Conservation (phyloP, 345 rosid species). For the Sonneratia alba region DNA sequence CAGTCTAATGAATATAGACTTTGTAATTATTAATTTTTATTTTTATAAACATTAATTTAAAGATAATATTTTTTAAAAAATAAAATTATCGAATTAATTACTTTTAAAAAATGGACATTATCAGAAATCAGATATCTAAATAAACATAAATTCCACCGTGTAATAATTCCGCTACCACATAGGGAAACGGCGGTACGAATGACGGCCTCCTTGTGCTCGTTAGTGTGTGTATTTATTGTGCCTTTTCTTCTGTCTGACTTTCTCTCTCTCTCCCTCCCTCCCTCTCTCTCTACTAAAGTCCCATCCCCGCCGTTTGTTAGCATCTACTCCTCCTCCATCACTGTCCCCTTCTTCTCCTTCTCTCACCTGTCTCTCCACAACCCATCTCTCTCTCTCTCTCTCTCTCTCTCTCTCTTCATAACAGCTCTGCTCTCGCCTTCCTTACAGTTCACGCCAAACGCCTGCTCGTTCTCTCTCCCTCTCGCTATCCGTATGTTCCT, state of each 20-base stretch:
- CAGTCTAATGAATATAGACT: too few species aligned
- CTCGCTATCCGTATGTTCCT: not conserved
- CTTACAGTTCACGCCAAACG: conserved; percentile 74
- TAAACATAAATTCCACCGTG: too few species aligned
- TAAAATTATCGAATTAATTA: too few species aligned
- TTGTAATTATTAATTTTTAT: too few species aligned
- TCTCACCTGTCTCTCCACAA: conserved; percentile 20
- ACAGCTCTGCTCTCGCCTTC: conserved; percentile 39
- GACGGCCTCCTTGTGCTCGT: conserved; percentile 32
- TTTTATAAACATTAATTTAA: too few species aligned
- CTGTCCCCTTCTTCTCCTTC: conserved; percentile 43
- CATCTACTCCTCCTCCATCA: not conserved
- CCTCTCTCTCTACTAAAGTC: conserved; percentile 31
- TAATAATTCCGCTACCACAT: conserved; percentile 11
- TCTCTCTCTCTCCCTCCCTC: not conserved
- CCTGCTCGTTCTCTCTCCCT: conserved; percentile 31
- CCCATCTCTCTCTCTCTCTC: conserved; percentile 13
- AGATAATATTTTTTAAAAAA: too few species aligned
- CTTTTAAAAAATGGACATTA: too few species aligned
- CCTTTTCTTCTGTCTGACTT: not conserved
- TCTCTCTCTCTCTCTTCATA: conserved; percentile 40
- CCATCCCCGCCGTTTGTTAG: conserved; percentile 61
- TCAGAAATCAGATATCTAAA: too few species aligned
- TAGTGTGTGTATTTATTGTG: too few species aligned
- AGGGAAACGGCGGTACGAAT: conserved; percentile 42